Evolutionary conservation across 352 stramenopile genomes (phyloP), one percentile per base, ranked within the genome.

Genomic region (Phytophthora palmivora): DNA sequence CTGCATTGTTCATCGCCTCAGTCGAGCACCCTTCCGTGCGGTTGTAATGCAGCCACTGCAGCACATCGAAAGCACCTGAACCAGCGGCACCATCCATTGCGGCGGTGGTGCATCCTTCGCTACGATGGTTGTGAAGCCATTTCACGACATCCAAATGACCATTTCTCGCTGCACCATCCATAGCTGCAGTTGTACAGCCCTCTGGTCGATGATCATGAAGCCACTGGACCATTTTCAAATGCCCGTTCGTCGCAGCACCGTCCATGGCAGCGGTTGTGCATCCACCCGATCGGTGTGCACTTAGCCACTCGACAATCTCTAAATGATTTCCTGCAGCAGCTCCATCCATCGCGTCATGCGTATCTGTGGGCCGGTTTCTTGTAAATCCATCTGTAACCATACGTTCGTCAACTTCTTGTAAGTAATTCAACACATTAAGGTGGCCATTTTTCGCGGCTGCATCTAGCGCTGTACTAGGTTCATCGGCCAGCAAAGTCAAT

Each of bases 391-490:
- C 37, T 41, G 42, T 21, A 16, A 21, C 30, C 48, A 67, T 55
- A 41, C 36, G 37, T 18, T 54, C 36, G 6, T 66, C 63, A 6
- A 67, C 49, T 9, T 57, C 12, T 11, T 74, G 63, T 0, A 76
- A 33, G 49, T 57, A 76, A 21, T 62, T 37, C 4, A 73, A 14
- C 14, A 76, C 59, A 3, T 63, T 38, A 6, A 73, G 26, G 36
- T 76, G 30, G 4, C 68, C 68, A 52, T 48, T 54, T 43, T 52
- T 71, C 3, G 64, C 58, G 6, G 68, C 68, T 2, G 56, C 56
- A 54, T 76, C 68, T 47, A 76, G 71, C 30, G 58, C 68, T 38
- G 59, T 76, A 32, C 49, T 67, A 9, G 63, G 63, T 32, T 66
- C 56, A 30, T 64, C 49, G 34, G 50, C 57, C 22, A 70, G 46